Percentiles rank a stretch among this genome's conserved stretches.
Evolutionary conservation across 2,329 filamentous ascomycete species (phyloP).

Genomic region (Colletotrichum chlorophyti): DNA sequence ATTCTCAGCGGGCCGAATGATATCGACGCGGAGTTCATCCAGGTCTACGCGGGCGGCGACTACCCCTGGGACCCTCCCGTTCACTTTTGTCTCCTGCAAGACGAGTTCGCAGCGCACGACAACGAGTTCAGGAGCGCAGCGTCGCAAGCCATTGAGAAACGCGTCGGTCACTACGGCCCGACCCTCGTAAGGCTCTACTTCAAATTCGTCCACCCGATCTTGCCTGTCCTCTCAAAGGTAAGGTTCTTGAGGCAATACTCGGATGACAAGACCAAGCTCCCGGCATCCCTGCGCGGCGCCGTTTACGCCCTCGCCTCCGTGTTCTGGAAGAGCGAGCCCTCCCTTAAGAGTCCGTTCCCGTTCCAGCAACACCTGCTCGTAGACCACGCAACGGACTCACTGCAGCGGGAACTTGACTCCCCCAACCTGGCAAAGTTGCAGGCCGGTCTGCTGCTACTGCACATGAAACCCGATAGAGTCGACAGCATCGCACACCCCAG

Average conservation of each 20-base stretch:
- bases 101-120: slow-evolving; percentile 52
- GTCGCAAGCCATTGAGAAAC: slow-evolving; percentile 49
- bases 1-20: slow-evolving; percentile 50
- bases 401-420: slow-evolving; percentile 53
- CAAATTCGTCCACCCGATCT: slow-evolving; percentile 50
- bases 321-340: slow-evolving; percentile 47
- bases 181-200: slow-evolving; percentile 53
- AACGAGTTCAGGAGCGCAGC: slow-evolving; percentile 43
- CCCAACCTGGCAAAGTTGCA: slow-evolving; percentile 54
- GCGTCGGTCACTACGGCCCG: slow-evolving; percentile 47
- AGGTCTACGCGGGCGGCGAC: slow-evolving; percentile 45
- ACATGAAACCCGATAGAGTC: slow-evolving; percentile 51
- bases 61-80: slow-evolving; percentile 45
- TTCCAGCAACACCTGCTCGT: slow-evolving; percentile 49
- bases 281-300: slow-evolving; percentile 51
- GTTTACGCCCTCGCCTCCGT: slow-evolving; percentile 51
- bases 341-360: slow-evolving; percentile 38
- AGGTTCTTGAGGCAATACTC: slow-evolving; percentile 49
- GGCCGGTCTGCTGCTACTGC: slow-evolving; percentile 51
- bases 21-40: slow-evolving; percentile 51
- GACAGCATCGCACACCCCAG: slow-evolving; percentile 54
- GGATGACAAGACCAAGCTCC: slow-evolving; percentile 44
- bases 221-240: slow-evolving; percentile 51
- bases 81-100: slow-evolving; percentile 52
- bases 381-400: slow-evolving; percentile 48